Evolutionary conservation across 805 yeast genomes (phyloP), one percentile per base, ranked within the genome.

Genomic region (Maudiozyma turicensis): DNA sequence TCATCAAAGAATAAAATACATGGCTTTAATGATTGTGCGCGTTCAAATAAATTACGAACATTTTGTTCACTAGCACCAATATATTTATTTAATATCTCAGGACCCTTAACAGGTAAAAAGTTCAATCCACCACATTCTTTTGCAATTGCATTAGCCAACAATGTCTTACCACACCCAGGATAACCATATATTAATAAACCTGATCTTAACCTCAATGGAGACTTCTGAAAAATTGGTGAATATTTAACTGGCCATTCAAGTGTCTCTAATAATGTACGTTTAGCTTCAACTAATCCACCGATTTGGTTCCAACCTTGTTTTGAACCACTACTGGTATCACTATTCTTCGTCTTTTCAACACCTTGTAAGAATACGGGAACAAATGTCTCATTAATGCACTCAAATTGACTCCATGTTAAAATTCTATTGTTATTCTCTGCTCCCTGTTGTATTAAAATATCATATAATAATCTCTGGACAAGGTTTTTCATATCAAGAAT

Each of bases 51-150:
- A 51, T 91, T 98, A 51, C 99, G 74, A 2, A 93, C 91, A 44
- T 90, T 82, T 64, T 91, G 97, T 66, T 93, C 99, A 34, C 95
- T 86, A 0, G 98, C 97, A 58, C 99, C 99, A 58, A 91, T 91
- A 65, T 89, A 91, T 66, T 91, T 91, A 70, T 91, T 90, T 58
- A 91, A 73, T 44, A 91, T 87, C 63, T 91, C 98, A 0, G 98
- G 98, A 9, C 98, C 98, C 62, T 91, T 91, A 43, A 91, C 84
- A 1, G 95, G 84, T 30, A 91, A 90, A 63, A 91, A 91, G 59
- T 91, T 91, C 51, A 91, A 72, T 0, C 97, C 97, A 28, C 30
- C 30, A 68, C 96, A 89, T 62, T 90, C 93, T 1, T 88, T 82
- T 1, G 96, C 95, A 46, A 91, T 86, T 0, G 97, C 96, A 49